Percentiles rank a stretch among this genome's conserved stretches.
phyloP scores from a whole-genome alignment of 73 alveolate genomes.

The Paramecium sexaurelia region DNA sequence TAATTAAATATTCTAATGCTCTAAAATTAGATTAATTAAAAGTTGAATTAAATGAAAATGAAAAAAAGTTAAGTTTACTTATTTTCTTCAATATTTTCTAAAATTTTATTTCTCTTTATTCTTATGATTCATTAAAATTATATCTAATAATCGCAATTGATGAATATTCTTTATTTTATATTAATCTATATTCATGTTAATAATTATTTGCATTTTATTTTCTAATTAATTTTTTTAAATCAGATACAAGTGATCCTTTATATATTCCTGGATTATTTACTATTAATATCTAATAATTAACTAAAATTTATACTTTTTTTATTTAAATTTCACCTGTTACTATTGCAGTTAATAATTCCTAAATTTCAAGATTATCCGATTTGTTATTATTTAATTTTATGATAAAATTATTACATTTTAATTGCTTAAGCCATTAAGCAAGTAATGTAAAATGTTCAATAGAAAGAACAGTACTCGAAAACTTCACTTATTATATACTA shows the following conservation, averaged over 20 bases:
- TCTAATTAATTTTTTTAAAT: neutral
- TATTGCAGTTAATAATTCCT: neutral
- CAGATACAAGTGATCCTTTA: neutral
- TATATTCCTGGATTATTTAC: constrained; percentile 25
- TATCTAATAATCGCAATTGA: neutral
- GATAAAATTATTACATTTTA: neutral
- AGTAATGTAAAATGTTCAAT: neutral
- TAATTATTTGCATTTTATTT: neutral
- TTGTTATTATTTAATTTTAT: neutral
- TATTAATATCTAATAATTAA: neutral
- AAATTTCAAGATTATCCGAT: neutral
- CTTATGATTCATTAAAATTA: neutral
- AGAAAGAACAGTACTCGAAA: neutral
- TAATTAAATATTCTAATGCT: constrained; percentile 4
- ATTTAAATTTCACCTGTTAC: neutral
- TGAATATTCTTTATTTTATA: neutral
- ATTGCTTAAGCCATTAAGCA: neutral
- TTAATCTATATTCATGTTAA: neutral
- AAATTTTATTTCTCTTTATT: neutral
- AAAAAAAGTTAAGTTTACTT: neutral
- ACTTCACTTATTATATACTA: neutral
- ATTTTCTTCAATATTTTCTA: neutral
- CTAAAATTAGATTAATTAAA: neutral
- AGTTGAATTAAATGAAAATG: neutral
- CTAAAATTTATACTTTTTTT: neutral